A percentile compares a stretch with the other conserved stretches of the same genome.
Conservation (phyloP, 768 basidiomycete genomes). For the Exidia glandulosa region DNA sequence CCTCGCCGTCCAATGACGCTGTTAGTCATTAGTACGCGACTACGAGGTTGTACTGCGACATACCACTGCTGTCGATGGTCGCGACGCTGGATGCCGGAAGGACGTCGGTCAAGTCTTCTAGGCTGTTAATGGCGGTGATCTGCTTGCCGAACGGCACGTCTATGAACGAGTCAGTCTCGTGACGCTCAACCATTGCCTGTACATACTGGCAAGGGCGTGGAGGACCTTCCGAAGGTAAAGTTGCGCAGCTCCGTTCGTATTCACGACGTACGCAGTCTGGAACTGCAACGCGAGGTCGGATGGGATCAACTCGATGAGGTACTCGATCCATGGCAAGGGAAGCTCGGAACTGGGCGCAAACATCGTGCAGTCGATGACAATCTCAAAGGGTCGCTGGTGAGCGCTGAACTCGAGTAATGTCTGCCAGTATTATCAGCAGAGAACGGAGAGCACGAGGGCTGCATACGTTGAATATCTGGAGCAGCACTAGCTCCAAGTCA, state of each 20-base stretch:
- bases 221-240: constrained; percentile 68
- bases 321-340: constrained; percentile 73
- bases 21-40: not conserved
- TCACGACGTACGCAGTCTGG: constrained; percentile 51
- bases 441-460: constrained; percentile 9
- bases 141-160: constrained; percentile 41
- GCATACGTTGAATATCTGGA: constrained; percentile 62
- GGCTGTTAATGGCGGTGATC: constrained; percentile 52
- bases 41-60: not conserved
- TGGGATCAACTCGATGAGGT: constrained; percentile 65
- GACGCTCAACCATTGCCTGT: not conserved
- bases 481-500: constrained; percentile 69
- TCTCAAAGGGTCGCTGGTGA: constrained; percentile 35
- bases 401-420: constrained; percentile 1
- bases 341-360: constrained; percentile 68
- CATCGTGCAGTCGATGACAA: constrained; percentile 73
- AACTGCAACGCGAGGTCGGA: constrained; percentile 57
- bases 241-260: constrained; percentile 59
- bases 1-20: constrained; percentile 60
- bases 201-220: constrained; percentile 48
- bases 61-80: not conserved
- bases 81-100: not conserved
- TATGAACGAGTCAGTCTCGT: constrained; percentile 14
- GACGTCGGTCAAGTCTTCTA: constrained; percentile 43
- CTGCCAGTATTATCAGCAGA: constrained; percentile 29